Evolutionary conservation across 495 filamentous ascomycete species (phyloP).

Genomic region (Filosporella fistucella): DNA sequence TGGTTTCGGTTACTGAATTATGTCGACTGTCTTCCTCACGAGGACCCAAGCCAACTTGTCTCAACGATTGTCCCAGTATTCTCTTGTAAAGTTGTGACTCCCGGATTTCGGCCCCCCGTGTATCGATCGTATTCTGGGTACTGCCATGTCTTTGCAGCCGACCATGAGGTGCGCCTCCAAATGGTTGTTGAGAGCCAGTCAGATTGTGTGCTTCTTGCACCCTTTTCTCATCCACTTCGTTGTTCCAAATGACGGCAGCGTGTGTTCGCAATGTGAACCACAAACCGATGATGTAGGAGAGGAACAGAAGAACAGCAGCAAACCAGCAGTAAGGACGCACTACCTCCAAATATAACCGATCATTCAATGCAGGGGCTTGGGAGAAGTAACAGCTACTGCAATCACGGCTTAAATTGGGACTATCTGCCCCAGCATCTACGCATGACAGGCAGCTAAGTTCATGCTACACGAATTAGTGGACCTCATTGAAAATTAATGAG

Average conservation of each 20-base stretch:
- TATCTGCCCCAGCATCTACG: conserved; percentile 39
- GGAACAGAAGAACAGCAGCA: conserved; percentile 77
- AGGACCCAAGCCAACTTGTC: conserved; percentile 64
- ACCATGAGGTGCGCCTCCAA: conserved; percentile 8
- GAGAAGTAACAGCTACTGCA: conserved; percentile 93
- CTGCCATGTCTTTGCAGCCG: conserved; percentile 20
- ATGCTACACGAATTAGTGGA: conserved; percentile 53
- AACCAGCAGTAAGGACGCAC: conserved; percentile 93
- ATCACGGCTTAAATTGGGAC: conserved; percentile 47
- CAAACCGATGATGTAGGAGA: conserved; percentile 89
- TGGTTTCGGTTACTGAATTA: conserved; percentile 28
- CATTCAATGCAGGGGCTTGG: conserved; percentile 78
- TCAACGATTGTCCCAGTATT: conserved; percentile 83
- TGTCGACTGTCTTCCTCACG: conserved; percentile 43
- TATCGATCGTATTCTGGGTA: conserved; percentile 18
- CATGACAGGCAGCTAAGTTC: conserved; percentile 88
- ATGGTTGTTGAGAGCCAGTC: conserved; percentile 21
- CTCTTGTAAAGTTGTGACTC: conserved; percentile 90
- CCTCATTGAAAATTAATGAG: background rate
- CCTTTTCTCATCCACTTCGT: conserved; percentile 81
- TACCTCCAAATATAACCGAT: conserved; percentile 82
- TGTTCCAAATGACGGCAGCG: conserved; percentile 95
- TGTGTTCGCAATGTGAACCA: conserved; percentile 97
- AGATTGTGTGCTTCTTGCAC: conserved; percentile 32
- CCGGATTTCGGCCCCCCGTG: conserved; percentile 53